Base-by-base conservation (phyloP, 2,329 filamentous ascomycete genomes). In the Diaporthe sp. region DNA sequence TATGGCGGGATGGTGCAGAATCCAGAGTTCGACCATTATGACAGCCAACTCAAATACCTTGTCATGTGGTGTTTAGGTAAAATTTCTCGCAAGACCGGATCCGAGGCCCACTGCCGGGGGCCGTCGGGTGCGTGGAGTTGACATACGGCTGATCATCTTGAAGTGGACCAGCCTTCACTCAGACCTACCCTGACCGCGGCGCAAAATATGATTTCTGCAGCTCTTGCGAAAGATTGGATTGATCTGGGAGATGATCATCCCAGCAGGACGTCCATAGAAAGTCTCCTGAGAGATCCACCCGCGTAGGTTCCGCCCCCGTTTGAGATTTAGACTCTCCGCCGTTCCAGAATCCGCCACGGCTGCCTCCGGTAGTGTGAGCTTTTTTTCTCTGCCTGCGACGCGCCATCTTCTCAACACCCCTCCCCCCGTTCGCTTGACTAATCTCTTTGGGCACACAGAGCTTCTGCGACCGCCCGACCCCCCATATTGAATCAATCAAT, bases 21-120 rank as follows among this genome's bases (percentile, higher is more conserved):
- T 25, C 58, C 58, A n/a, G 58, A 61, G 22, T 61, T 39, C 12
- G 57, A 60, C 57, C 57, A 60, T 34, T 60, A 39, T 22, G 57
- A 60, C 34, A 22, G 10, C 15, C 20, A n/a, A 25, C 34, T 37
- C 57, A 60, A 15, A 17, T 60, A 12, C 57, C 31, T 39, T 13
- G 22, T n/a, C 34, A 60, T 39, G 57, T 60, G 57, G 34, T 39
- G 34, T 42, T 10, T 60, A 39, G 57, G 34, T 39, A 25, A 39
- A 22, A 42, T 39, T 34, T 8, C 12, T 58, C 17, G 17, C 15
- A 12, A 37, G 28, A 20, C 55, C 17, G 17, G 4, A 37, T 37
- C 8, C 15, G 9, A 8, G 34, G 4, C 57, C 34, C 57, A 39
- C 34, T 42, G 1, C 31, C 31, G 4, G 57, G 31, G 57, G 37